Percentiles rank a stretch among this genome's conserved stretches.
Evolutionary conservation across 2,329 filamentous ascomycete species (phyloP).

Genomic region (Aspergillus vadensis): DNA sequence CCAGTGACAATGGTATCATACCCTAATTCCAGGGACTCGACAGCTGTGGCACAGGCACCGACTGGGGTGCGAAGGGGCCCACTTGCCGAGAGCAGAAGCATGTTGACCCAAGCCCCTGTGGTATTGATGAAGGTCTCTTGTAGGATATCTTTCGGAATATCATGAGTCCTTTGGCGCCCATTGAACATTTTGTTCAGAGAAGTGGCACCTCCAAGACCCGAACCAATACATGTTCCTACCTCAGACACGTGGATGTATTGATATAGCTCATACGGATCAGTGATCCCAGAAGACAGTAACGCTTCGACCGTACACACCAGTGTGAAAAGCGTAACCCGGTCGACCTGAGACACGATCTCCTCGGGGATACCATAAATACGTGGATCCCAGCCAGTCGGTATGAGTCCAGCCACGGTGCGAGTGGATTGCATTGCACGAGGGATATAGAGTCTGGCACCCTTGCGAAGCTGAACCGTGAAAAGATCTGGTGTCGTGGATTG

Average conservation of each 20-base stretch:
- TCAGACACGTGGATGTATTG: slow-evolving; percentile 96
- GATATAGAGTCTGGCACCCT: slow-evolving; percentile 77
- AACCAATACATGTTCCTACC: slow-evolving; percentile 93
- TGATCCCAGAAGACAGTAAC: slow-evolving; percentile 84
- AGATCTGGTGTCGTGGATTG: background rate
- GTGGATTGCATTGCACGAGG: background rate
- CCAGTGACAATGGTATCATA: slow-evolving; percentile 96
- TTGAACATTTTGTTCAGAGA: slow-evolving; percentile 94
- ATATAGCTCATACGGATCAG: slow-evolving; percentile 98
- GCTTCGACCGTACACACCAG: slow-evolving; percentile 88
- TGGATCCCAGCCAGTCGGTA: slow-evolving; percentile 92
- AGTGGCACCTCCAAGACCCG: slow-evolving; percentile 86
- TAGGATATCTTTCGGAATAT: slow-evolving; percentile 92
- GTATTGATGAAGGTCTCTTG: slow-evolving; percentile 99
- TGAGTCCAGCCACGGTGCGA: slow-evolving; percentile 74
- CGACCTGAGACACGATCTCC: slow-evolving; percentile 92
- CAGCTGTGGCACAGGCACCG: slow-evolving; percentile 89
- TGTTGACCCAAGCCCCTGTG: slow-evolving; percentile 97
- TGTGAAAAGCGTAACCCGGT: slow-evolving; percentile 90
- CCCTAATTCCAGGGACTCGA: slow-evolving; percentile 91
- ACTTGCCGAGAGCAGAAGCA: slow-evolving; percentile 91
- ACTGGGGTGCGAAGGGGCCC: slow-evolving; percentile 96
- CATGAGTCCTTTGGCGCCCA: slow-evolving; percentile 89
- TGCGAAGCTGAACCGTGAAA: slow-evolving; percentile 79
- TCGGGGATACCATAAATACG: slow-evolving; percentile 92